Conservation (phyloP, 208 protist genomes). For the Trypanosoma vivax region DNA sequence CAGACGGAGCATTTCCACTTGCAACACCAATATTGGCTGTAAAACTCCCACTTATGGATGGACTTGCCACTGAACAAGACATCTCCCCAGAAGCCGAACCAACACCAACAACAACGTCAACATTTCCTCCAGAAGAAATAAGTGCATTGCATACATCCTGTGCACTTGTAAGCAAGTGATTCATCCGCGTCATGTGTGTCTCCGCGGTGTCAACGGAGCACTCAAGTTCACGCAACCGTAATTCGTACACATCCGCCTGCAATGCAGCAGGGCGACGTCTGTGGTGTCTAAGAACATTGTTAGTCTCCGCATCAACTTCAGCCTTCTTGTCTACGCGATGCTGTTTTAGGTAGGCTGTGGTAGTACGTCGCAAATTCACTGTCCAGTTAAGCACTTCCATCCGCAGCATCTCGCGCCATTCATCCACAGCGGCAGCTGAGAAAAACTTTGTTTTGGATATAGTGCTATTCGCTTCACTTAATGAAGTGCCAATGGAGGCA, state of each 20-base stretch:
- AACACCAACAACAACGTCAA: too few relatives aligned
- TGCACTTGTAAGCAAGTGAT: background rate
- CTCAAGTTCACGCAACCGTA: conserved; percentile 69
- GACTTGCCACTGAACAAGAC: too few relatives aligned
- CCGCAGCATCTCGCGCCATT: conserved; percentile 32
- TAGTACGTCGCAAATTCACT: conserved; percentile 18
- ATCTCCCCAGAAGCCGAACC: too few relatives aligned
- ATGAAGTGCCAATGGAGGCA: too few relatives aligned
- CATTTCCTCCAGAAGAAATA: background rate
- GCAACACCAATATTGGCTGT: too few relatives aligned
- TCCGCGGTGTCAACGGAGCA: conserved; percentile 34
- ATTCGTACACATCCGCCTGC: conserved; percentile 74
- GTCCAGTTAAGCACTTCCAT: conserved; percentile 40
- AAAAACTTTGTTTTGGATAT: conserved; percentile 14
- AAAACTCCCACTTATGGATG: too few relatives aligned
- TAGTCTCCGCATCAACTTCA: conserved; percentile 48
- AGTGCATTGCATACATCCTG: background rate
- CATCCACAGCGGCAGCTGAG: conserved; percentile 16
- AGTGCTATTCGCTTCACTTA: background rate
- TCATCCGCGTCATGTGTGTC: conserved; percentile 45
- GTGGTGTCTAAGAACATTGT: conserved; percentile 64
- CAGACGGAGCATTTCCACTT: too few relatives aligned
- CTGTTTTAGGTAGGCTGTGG: conserved; percentile 3
- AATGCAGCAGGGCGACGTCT: conserved; percentile 69
- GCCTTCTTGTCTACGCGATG: conserved; percentile 19